Conservation (phyloP, 495 filamentous ascomycete genomes). For the Talaromyces liani region DNA sequence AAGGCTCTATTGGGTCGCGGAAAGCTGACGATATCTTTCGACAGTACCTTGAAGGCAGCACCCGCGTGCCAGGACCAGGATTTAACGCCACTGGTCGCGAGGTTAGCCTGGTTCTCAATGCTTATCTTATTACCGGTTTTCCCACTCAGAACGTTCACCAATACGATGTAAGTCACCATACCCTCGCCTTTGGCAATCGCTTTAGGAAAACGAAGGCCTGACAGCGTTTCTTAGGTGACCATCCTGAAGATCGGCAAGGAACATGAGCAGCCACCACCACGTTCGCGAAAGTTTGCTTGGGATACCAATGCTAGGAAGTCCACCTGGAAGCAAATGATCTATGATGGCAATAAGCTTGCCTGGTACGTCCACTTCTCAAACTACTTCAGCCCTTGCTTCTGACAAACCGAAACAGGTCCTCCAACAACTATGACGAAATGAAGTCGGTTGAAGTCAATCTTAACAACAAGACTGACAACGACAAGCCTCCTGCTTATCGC, state of each 20-base stretch:
- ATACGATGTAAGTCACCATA: constrained; percentile 66
- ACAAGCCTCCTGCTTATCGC: constrained; percentile 40
- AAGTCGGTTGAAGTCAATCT: constrained; percentile 1
- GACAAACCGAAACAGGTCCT: constrained; percentile 15
- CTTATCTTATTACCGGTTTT: constrained; percentile 54
- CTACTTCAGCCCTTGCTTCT: constrained; percentile 19
- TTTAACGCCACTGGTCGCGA: constrained; percentile 52
- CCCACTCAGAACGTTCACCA: constrained; percentile 57
- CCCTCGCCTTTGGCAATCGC: not conserved
- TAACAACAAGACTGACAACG: constrained; percentile 14
- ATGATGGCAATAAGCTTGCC: constrained; percentile 69
- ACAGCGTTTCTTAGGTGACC: constrained; percentile 38
- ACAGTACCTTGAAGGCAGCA: constrained; percentile 22
- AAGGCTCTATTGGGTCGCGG: constrained; percentile 16
- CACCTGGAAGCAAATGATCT: constrained; percentile 54
- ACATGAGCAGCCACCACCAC: constrained; percentile 51
- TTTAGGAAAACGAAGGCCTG: not conserved
- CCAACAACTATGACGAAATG: constrained; percentile 6
- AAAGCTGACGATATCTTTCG: constrained; percentile 17
- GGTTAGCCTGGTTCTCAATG: constrained; percentile 60
- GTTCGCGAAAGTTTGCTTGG: constrained; percentile 69
- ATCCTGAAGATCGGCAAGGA: constrained; percentile 31
- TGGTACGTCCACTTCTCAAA: constrained; percentile 52
- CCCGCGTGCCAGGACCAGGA: constrained; percentile 33
- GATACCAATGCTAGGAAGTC: constrained; percentile 48